These are phyloP conservation scores for Fusarium zealandicum DNA, from an alignment of 2,329 filamentous ascomycete species.

Conservation along the genomic window DNA sequence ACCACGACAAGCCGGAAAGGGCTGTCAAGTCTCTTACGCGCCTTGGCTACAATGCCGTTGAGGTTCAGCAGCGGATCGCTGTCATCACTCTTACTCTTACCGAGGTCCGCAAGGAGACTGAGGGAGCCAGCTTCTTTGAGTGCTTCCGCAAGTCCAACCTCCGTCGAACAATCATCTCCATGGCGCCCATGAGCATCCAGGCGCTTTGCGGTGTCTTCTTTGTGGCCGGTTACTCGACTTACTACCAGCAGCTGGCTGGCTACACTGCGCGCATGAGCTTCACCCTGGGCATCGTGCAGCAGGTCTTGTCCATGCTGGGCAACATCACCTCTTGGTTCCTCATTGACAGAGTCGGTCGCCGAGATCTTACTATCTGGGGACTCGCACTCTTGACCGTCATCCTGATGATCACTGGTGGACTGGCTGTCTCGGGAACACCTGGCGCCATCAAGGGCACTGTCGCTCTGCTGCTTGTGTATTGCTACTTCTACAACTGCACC, in stretches of 20 bases:
- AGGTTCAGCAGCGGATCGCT: conserved; percentile 25
- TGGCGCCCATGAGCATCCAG: conserved; percentile 30
- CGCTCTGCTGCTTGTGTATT: conserved; percentile 25
- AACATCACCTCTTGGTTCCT: conserved; percentile 32
- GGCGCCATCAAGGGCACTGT: conserved; percentile 26
- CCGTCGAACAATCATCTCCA: conserved; percentile 31
- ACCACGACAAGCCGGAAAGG: conserved; percentile 16
- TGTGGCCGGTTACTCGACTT: conserved; percentile 25
- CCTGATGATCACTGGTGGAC: conserved; percentile 19
- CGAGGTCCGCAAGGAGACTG: conserved; percentile 25
- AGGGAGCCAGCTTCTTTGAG: conserved; percentile 24
- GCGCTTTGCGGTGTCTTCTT: conserved; percentile 28
- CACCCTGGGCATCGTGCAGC: conserved; percentile 25
- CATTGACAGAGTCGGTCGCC: conserved; percentile 27
- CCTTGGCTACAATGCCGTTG: conserved; percentile 13
- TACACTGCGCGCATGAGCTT: conserved; percentile 26
- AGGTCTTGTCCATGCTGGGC: conserved; percentile 27
- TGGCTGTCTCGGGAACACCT: conserved; percentile 20
- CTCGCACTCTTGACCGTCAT: conserved; percentile 17
- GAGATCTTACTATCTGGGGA: conserved; percentile 25
- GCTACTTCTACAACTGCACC: conserved; percentile 30
- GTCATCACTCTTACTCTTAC: conserved; percentile 23
- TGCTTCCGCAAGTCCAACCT: conserved; percentile 35
- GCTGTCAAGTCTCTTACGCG: conserved; percentile 16
- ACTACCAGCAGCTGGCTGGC: conserved; percentile 33